Percentiles rank a stretch among this genome's conserved stretches.
phyloP scores from a whole-genome alignment of 169 alveolate species.

The Plasmodium yoelii region DNA sequence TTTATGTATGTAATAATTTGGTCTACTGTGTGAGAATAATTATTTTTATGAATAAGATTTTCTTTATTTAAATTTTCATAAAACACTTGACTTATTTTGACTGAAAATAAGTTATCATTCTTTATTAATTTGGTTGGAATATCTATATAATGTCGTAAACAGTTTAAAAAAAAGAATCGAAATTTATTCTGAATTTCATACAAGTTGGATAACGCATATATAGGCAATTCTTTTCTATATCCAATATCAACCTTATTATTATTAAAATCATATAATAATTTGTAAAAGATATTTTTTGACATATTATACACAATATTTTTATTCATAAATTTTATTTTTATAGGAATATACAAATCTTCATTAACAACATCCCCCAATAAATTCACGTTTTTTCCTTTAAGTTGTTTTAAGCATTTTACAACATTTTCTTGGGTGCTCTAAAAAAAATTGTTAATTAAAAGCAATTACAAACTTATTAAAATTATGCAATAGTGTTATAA shows the following conservation, averaged over 20 bases:
- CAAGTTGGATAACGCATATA: conserved; percentile 8
- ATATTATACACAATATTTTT: conserved; percentile 30
- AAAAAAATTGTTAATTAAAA: neutral
- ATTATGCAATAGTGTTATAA: too few species aligned
- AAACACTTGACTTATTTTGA: conserved; percentile 14
- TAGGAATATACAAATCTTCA: conserved; percentile 54
- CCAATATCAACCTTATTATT: neutral
- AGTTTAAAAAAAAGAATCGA: conserved; percentile 39
- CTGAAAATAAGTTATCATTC: conserved; percentile 17
- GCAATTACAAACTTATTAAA: too few species aligned
- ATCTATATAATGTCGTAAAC: conserved; percentile 46
- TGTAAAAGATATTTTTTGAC: conserved; percentile 30
- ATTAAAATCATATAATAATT: conserved; percentile 40
- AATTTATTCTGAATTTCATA: conserved; percentile 42
- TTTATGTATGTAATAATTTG: conserved; percentile 23
- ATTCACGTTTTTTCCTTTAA: conserved; percentile 54
- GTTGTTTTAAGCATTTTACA: conserved; percentile 27
- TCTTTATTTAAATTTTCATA: conserved; percentile 28
- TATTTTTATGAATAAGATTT: conserved; percentile 9
- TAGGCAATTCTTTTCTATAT: conserved; percentile 1
- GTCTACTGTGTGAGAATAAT: conserved; percentile 18
- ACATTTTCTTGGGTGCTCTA: neutral
- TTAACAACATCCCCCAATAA: conserved; percentile 5
- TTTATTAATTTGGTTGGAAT: conserved; percentile 34
- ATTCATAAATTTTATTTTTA: conserved; percentile 34